Conservation (phyloP, 2,329 filamentous ascomycete species). For the Corinectria fuckeliana region DNA sequence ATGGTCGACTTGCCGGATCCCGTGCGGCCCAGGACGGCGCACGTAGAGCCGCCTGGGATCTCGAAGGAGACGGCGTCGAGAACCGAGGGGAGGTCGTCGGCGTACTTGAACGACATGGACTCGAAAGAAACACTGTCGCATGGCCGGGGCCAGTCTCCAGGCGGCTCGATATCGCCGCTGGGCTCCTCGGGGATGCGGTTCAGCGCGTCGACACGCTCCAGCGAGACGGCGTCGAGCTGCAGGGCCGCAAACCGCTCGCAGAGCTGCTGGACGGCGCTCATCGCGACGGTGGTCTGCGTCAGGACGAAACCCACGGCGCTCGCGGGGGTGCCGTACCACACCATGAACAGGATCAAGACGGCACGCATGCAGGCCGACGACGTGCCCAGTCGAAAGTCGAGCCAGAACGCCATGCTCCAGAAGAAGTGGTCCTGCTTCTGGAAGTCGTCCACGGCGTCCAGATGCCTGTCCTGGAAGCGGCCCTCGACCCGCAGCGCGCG, state of each 20-base stretch:
- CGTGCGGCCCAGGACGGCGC: constrained; percentile 79
- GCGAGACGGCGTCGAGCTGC: constrained; percentile 91
- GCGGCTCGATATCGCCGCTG: constrained; percentile 69
- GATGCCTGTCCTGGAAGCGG: constrained; percentile 80
- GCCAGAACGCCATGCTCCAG: constrained; percentile 86
- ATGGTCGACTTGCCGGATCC: constrained; percentile 87
- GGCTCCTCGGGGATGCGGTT: constrained; percentile 80
- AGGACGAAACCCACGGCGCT: constrained; percentile 86
- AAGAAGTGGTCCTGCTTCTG: constrained; percentile 97
- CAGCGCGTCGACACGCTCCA: constrained; percentile 85
- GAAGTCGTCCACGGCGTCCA: constrained; percentile 83
- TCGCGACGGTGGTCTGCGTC: constrained; percentile 54
- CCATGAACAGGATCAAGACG: constrained; percentile 73
- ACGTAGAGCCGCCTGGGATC: constrained; percentile 70
- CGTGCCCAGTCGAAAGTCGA: constrained; percentile 73
- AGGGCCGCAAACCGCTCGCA: constrained; percentile 84
- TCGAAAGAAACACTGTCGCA: constrained; percentile 78
- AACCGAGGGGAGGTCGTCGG: constrained; percentile 76
- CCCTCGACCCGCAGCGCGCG: constrained; percentile 80
- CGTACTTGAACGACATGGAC: constrained; percentile 79
- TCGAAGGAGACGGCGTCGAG: constrained; percentile 72
- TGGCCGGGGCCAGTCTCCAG: constrained; percentile 77
- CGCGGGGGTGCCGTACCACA: constrained; percentile 76
- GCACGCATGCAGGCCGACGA: constrained; percentile 75
- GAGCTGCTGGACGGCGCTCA: constrained; percentile 55